phyloP scores from a whole-genome alignment of 176 grass and related monocot genomes.

The Stipa capillata region DNA sequence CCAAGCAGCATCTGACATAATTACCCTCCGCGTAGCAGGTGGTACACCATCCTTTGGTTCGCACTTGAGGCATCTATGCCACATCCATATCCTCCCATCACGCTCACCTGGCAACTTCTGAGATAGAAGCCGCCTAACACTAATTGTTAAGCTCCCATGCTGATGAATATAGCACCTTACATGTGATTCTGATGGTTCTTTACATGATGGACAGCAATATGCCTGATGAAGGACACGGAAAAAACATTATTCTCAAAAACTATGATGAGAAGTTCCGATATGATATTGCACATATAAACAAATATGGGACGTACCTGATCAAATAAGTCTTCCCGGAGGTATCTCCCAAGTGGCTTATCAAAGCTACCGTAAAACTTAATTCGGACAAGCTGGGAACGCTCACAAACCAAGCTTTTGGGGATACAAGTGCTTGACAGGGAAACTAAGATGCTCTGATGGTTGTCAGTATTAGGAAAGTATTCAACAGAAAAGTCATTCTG shows the following conservation, averaged over 20 bases:
- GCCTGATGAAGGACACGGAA: slow-evolving; percentile 30
- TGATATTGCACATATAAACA: background rate
- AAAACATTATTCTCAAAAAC: background rate
- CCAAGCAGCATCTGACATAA: slow-evolving; percentile 95
- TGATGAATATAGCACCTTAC: slow-evolving; percentile 82
- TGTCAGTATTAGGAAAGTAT: slow-evolving; percentile 50
- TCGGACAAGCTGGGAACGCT: slow-evolving; percentile 62
- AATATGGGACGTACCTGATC: slow-evolving; percentile 50
- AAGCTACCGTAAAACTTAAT: slow-evolving; percentile 96
- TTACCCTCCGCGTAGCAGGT: slow-evolving; percentile 63
- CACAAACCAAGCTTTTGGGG: slow-evolving; percentile 52
- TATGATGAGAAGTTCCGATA: background rate
- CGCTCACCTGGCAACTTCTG: slow-evolving; percentile 60
- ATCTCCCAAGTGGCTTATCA: slow-evolving; percentile 95
- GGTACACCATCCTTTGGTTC: slow-evolving; percentile 70
- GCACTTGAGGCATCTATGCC: slow-evolving; percentile 93
- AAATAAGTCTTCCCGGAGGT: slow-evolving; percentile 83
- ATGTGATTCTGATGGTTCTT: slow-evolving; percentile 75
- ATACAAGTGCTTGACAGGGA: slow-evolving; percentile 78
- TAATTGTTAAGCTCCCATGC: slow-evolving; percentile 80
- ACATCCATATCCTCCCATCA: slow-evolving; percentile 99
- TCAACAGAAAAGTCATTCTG: slow-evolving; percentile 37
- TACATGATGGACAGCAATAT: slow-evolving; percentile 63
- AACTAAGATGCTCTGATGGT: slow-evolving; percentile 84
- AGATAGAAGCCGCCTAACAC: slow-evolving; percentile 52